Evolutionary conservation across 805 yeast species (phyloP).

Genomic region (Saccharomycopsis javanensis): DNA sequence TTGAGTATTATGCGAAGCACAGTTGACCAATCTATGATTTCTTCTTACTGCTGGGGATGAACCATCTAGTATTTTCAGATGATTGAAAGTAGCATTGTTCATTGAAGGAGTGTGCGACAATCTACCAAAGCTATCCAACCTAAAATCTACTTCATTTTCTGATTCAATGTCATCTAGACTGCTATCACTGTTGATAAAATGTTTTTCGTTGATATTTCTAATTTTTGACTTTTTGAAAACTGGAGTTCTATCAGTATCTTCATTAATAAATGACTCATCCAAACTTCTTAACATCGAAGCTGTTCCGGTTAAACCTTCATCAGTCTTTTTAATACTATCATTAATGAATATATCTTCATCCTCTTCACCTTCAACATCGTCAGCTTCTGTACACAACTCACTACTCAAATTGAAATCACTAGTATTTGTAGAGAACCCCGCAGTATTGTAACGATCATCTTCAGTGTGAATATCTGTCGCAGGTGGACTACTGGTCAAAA

Average conservation of each 20-base stretch:
- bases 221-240: not conserved
- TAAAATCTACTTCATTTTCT: conserved; percentile 13
- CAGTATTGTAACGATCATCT: not conserved
- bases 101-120: not conserved
- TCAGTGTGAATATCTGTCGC: not conserved
- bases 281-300: not conserved
- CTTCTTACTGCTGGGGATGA: not conserved
- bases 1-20: not conserved
- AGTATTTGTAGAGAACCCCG: not conserved
- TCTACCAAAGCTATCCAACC: conserved; percentile 16
- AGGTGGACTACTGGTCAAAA: conserved; percentile 6
- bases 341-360: conserved; percentile 6
- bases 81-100: not conserved
- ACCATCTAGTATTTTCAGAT: not conserved
- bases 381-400: conserved; percentile 1
- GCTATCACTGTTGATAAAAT: not conserved
- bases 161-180: conserved; percentile 11
- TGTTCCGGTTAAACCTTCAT: not conserved
- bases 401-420: conserved; percentile 6
- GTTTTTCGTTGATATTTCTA: not conserved
- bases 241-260: not conserved
- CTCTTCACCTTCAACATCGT: conserved; percentile 1
- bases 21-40: not conserved
- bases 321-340: conserved; percentile 5
- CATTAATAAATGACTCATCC: not conserved